Conservation (phyloP, 148 eudicot genomes). For the Rhododendron vialii region DNA sequence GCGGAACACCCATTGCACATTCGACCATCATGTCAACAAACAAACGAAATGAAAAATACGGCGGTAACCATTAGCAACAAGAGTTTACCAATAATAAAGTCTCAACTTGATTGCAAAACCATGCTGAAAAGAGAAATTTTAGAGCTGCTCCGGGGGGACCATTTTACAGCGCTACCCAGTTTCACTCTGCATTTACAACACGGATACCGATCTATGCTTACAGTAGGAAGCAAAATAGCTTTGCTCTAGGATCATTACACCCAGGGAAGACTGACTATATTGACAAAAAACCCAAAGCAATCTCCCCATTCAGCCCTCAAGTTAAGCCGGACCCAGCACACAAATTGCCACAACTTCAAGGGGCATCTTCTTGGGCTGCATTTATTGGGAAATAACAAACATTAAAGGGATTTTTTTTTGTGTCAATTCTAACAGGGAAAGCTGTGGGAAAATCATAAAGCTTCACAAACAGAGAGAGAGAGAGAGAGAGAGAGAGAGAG, state of each 20-base stretch:
- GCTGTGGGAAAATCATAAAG: not conserved
- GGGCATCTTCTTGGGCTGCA: constrained; percentile 47
- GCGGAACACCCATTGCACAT: not conserved
- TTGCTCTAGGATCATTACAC: not conserved
- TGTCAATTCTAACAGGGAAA: not conserved
- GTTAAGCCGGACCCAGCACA: not conserved
- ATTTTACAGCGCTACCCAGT: not conserved
- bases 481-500: not conserved
- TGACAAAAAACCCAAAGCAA: not conserved
- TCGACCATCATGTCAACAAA: not conserved
- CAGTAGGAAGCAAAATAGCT: not conserved
- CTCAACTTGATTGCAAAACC: not conserved
- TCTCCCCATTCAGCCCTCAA: not conserved
- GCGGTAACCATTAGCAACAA: not conserved
- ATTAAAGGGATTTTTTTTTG: not conserved
- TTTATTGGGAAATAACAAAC: not conserved
- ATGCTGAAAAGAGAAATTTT: not conserved
- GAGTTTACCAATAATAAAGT: not conserved
- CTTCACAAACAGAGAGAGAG: not conserved
- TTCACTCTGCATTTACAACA: not conserved
- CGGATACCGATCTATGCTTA: not conserved
- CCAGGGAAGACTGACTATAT: not conserved
- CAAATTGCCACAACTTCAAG: constrained; percentile 5
- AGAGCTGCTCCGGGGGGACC: not conserved
- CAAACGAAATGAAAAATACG: not conserved